phyloP scores from a whole-genome alignment of 2,329 filamentous ascomycete genomes.

The Tolypocladium pustulatum region DNA sequence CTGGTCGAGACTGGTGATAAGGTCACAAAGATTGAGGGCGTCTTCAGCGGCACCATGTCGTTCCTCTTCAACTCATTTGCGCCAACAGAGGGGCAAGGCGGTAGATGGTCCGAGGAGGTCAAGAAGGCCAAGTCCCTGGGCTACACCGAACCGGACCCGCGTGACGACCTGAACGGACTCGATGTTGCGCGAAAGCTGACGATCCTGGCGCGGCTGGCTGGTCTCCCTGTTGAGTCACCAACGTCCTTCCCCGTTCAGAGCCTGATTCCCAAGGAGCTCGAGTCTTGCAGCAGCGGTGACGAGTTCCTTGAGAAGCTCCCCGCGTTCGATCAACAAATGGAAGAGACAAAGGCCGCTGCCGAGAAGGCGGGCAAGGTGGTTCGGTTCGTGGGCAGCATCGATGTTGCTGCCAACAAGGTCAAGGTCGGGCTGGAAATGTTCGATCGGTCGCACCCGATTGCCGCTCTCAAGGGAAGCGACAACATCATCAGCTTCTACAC shows the following conservation, averaged over 20 bases:
- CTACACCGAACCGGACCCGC: conserved; percentile 81
- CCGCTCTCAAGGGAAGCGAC: conserved; percentile 89
- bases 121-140: conserved; percentile 85
- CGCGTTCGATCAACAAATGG: conserved; percentile 83
- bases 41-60: conserved; percentile 95
- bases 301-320: conserved; percentile 78
- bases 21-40: conserved; percentile 86
- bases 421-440: conserved; percentile 90
- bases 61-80: conserved; percentile 98
- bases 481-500: conserved; percentile 99
- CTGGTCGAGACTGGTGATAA: conserved; percentile 89
- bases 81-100: conserved; percentile 61
- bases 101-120: conserved; percentile 85
- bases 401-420: conserved; percentile 68
- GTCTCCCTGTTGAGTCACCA: conserved; percentile 70
- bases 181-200: conserved; percentile 95
- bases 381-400: conserved; percentile 87
- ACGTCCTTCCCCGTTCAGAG: conserved; percentile 90
- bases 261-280: conserved; percentile 80
- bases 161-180: conserved; percentile 78
- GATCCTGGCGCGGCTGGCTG: conserved; percentile 79
- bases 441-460: conserved; percentile 82
- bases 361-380: conserved; percentile 84
- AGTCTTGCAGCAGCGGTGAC: conserved; percentile 63
- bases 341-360: conserved; percentile 74